Evolutionary conservation across 495 filamentous ascomycete genomes (phyloP).

Genomic region (Neurospora africana): DNA sequence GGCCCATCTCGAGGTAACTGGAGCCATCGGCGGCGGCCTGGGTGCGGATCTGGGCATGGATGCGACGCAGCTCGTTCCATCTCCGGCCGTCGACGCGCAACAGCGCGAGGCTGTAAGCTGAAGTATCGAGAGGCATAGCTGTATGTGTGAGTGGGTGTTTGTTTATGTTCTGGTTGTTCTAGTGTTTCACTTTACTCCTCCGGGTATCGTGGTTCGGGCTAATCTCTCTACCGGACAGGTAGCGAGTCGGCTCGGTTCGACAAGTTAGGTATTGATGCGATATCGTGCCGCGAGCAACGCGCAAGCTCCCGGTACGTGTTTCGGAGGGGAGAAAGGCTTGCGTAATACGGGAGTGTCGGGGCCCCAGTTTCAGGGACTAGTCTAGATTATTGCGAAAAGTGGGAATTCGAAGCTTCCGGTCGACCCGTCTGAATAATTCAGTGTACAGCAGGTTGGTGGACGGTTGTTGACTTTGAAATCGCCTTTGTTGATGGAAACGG

Average conservation of each 20-base stretch:
- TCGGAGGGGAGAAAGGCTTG: not conserved
- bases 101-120: conserved; percentile 72
- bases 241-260: not conserved
- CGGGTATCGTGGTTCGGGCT: not conserved
- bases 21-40: conserved; percentile 86
- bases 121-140: conserved; percentile 81
- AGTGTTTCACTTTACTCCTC: not conserved
- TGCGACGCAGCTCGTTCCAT: conserved; percentile 93
- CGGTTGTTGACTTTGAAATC: not conserved
- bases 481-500: not conserved
- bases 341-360: not conserved
- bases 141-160: not conserved
- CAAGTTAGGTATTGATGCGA: not conserved
- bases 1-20: conserved; percentile 86
- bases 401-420: not conserved
- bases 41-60: conserved; percentile 81
- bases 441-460: not conserved
- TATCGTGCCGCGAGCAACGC: not conserved
- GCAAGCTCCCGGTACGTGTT: not conserved
- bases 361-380: not conserved
- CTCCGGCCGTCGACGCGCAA: conserved; percentile 88
- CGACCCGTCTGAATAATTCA: not conserved
- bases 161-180: not conserved
- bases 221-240: not conserved
- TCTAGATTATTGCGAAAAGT: not conserved